phyloP scores from a whole-genome alignment of 306 rosid species.

The Quercus suber region DNA sequence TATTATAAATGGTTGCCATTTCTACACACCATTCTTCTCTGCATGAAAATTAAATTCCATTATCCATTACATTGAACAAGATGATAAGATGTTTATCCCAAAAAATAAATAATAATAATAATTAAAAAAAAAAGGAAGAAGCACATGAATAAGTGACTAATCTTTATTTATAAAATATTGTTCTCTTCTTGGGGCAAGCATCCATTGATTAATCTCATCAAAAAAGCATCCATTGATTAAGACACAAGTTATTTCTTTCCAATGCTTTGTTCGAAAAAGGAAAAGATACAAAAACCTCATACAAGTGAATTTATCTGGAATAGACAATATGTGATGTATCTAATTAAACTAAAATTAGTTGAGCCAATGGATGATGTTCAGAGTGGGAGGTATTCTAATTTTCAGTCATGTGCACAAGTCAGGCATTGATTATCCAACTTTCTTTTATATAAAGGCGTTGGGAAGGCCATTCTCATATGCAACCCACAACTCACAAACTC shows the following conservation, averaged over 20 bases:
- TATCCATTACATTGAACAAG: not conserved
- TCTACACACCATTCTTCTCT: conserved; percentile 7
- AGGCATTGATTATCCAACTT: not conserved
- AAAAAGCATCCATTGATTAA: conserved; percentile 27
- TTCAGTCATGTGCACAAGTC: not conserved
- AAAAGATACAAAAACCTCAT: too few species aligned
- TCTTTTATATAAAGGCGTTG: too few species aligned
- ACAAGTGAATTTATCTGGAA: too few species aligned
- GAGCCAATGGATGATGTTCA: conserved; percentile 8
- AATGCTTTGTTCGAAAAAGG: too few species aligned
- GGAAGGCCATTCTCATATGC: too few species aligned
- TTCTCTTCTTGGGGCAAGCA: conserved; percentile 36
- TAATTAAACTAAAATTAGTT: conserved; percentile 9
- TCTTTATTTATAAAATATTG: not conserved
- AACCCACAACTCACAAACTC: too few species aligned
- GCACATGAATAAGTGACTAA: not conserved
- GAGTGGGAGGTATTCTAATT: not conserved
- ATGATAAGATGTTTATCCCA: not conserved
- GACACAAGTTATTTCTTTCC: not conserved
- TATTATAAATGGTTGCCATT: not conserved
- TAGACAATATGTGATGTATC: too few species aligned
- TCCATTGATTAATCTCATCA: conserved; percentile 13
- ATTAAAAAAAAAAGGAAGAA: too few species aligned
- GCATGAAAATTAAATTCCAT: conserved; percentile 1
- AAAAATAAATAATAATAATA: too few species aligned